Evolutionary conservation across 345 rosid species (phyloP), one percentile per base, ranked within the genome.

Genomic region (Viola odorata): DNA sequence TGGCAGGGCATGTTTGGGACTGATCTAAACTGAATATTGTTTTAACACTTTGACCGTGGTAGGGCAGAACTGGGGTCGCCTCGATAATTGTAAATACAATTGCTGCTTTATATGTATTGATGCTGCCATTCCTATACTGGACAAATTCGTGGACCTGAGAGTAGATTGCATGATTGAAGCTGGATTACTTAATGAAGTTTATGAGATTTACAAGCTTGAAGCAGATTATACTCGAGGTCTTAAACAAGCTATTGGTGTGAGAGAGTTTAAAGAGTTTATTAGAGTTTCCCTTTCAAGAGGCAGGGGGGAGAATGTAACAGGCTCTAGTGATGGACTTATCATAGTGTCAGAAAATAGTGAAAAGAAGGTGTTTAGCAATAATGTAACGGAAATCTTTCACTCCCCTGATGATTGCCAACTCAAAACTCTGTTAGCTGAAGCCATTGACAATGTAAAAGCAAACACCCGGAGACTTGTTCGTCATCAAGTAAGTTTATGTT

Each of bases 21-120:
- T 23, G 32, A 23, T 23, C 32, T 23, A 23, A 47, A 47, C n/a
- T 11, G 11, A 9, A 7, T 11, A 47, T 47, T 47, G 13, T 60
- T 62, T 45, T 69, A 64, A 53, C 69, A 53, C 78, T 48, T 67
- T 64, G 57, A 65, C 41, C 66, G 75, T 58, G 95, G 84, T 96
- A 86, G 91, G 91, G 81, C 96, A 94, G 99, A 90, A 88, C 77
- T 94, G 95, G 99, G 99, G 99, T 49, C 73, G 81, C 58, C 72
- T 79, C 45, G 82, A 80, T 57, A 60, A 77, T 73, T 77, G 75
- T 61, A 85, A 82, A 63, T 86, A 75, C 64, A 75, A 73, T 63
- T 88, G 86, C 81, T 94, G 99, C 67, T 86, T 90, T 66, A 69
- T 90, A 73, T 82, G 89, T 62, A 73, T 88, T 51, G 99, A 90